Evolutionary conservation across 2,329 filamentous ascomycete genomes (phyloP), one percentile per base, ranked within the genome.

Genomic region (Cytospora leucostoma): DNA sequence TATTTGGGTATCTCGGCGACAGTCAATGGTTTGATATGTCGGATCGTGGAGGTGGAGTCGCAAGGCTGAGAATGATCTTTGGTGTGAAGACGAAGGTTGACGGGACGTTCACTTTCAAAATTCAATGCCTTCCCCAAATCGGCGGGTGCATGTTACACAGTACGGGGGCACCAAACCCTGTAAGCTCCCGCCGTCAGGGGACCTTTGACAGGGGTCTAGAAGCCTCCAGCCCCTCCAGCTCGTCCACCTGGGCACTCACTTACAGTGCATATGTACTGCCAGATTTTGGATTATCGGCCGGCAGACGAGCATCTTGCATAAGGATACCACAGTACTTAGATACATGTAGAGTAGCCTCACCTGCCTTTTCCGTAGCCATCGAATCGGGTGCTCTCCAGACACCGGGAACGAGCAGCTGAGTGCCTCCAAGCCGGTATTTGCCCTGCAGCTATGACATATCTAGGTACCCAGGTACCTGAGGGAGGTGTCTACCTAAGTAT

Each of bases 381-480:
- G 44, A 47, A 47, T 47, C 44, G 44, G 44, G 44, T 8, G n/a
- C 44, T 21, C 12, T 47, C 44, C 44, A 47, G 12, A 13, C 2
- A 37, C 11, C 35, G 8, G 35, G 12, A 37, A 13, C 35, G 12
- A 7, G 35, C 12, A 37, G 35, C 35, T 35, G 40, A 15, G 11
- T 19, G 40, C 7, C 19, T 47, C 4, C 19, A 17, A 47, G 44
- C 44, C 21, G 44, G 44, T n/a, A n/a, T n/a, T n/a, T n/a, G n/a
- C 44, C 44, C n/a, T 47, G 44, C 44, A 47, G 44, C 44, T 47
- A 47, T 47, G 44, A 47, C 44, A 47, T 47, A 47, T 12, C n/a
- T 27, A 27, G 27, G 27, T 27, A 27, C 27, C 27, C 27, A 27
- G 27, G 27, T 27, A 27, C 27, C 27, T 27, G 27, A 27, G 27